Evolutionary conservation across 805 yeast genomes (phyloP).

Genomic region (Saccharomyces paradoxus): DNA sequence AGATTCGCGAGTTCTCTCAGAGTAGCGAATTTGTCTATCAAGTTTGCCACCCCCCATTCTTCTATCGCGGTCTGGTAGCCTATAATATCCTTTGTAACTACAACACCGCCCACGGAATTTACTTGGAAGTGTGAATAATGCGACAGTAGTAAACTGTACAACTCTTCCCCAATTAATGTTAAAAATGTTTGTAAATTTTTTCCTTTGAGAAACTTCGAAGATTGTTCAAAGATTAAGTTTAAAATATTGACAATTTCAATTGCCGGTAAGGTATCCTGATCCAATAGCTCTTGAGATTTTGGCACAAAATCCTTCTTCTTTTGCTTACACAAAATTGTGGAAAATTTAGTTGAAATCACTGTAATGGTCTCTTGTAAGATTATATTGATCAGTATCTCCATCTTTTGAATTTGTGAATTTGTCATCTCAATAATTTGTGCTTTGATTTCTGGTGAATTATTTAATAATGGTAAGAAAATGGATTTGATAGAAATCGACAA

Average conservation of each 20-base stretch:
- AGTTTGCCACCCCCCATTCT: conserved; percentile 53
- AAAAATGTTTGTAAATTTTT: conserved; percentile 46
- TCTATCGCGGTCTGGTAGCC: conserved; percentile 64
- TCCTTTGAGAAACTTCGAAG: conserved; percentile 33
- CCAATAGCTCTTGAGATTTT: conserved; percentile 36
- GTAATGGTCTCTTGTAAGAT: conserved; percentile 53
- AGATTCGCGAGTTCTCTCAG: conserved; percentile 76
- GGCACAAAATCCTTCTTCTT: conserved; percentile 62
- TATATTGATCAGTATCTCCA: conserved; percentile 59
- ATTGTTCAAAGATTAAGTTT: conserved; percentile 23
- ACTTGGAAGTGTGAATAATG: conserved; percentile 73
- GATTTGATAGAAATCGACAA: conserved; percentile 67
- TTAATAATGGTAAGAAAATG: conserved; percentile 67
- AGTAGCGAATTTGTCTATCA: conserved; percentile 57
- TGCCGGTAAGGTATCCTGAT: conserved; percentile 67
- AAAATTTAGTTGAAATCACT: conserved; percentile 43
- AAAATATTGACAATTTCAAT: conserved; percentile 51
- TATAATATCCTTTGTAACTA: conserved; percentile 74
- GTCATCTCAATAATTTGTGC: conserved; percentile 53
- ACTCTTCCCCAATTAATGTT: conserved; percentile 47
- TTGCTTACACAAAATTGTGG: conserved; percentile 51
- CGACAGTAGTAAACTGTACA: conserved; percentile 50
- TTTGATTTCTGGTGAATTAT: conserved; percentile 48
- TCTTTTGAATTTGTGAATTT: conserved; percentile 49
- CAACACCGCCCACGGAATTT: conserved; percentile 73